Base-by-base conservation (phyloP, 345 rosid genomes). In the Gossypium longicalyx region DNA sequence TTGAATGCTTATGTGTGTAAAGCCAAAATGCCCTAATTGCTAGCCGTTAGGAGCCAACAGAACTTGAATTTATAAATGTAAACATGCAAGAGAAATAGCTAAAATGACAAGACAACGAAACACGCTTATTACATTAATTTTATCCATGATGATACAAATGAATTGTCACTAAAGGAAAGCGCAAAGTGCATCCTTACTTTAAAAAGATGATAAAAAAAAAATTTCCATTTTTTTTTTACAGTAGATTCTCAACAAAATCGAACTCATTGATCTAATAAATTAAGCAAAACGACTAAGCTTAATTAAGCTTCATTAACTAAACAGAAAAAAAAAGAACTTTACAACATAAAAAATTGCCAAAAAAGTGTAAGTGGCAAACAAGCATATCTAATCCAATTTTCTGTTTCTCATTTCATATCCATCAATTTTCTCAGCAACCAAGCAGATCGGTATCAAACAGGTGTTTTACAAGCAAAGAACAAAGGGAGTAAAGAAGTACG, bases 381-480 rank as follows among this genome's bases (percentile, higher is more conserved):
- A 66, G 11, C 51, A 1, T 12, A 38, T 52, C 16, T 44, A 47
- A 25, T 27, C 29, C n/a, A 44, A 48, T 63, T 34, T 53, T 22
- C 10, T 2, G 1, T 52, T 15, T 45, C 53, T 41, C 75, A 48
- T 13, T 9, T 12, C 3, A 20, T 9, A 47, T 52, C 23, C 23
- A 19, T 22, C 57, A 51, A 57, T 47, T 57, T 54, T 29, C 29
- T 9, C 77, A 27, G 13, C 43, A 15, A 59, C 67, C 71, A 63
- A 68, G 49, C 59, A 64, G 45, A 60, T 78, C 65, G 65, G 17
- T 70, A 53, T 75, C 67, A 57, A 78, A 75, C 25, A 63, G 68
- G 82, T 74, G 80, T 78, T 70, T 74, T 54, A 20, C 47, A 71
- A 64, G 29, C 56, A 23, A 76, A 17, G 23, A 64, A 38, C 25